phyloP scores from a whole-genome alignment of 768 basidiomycete species.

The Dioszegia hungarica region DNA sequence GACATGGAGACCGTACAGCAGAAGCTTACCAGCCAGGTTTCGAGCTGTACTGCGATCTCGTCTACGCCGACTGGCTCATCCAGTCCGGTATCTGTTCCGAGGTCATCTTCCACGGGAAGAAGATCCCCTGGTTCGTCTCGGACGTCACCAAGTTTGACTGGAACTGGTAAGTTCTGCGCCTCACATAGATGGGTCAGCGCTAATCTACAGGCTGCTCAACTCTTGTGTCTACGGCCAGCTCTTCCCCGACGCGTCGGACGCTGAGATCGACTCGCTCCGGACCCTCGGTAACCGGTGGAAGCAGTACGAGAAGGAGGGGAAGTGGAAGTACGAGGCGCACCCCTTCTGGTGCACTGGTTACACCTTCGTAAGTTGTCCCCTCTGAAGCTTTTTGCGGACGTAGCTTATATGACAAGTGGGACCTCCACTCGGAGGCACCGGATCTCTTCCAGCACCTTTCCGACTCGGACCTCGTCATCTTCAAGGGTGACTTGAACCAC shows the following conservation, averaged over 20 bases:
- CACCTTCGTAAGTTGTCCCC: conserved; percentile 58
- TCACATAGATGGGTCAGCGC: neutral
- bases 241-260: conserved; percentile 75
- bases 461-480: conserved; percentile 78
- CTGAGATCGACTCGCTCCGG: conserved; percentile 73
- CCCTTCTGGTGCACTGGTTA: conserved; percentile 72
- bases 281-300: conserved; percentile 84
- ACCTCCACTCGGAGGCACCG: conserved; percentile 47
- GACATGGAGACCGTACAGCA: conserved; percentile 4
- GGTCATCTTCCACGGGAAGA: conserved; percentile 91
- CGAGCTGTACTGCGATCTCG: conserved; percentile 62
- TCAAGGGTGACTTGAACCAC: conserved; percentile 94
- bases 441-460: conserved; percentile 81
- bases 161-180: conserved; percentile 86
- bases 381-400: neutral
- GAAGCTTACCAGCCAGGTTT: conserved; percentile 64
- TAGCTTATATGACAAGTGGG: conserved; percentile 29
- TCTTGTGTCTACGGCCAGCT: conserved; percentile 63
- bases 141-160: conserved; percentile 92
- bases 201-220: conserved; percentile 32
- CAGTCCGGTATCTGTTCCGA: conserved; percentile 79
- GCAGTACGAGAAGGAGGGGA: conserved; percentile 87
- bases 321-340: conserved; percentile 76
- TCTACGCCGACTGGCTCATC: conserved; percentile 79
- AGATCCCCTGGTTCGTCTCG: conserved; percentile 79